Conservation (phyloP, 2,329 filamentous ascomycete species). For the Rugonectria rugulosa region DNA sequence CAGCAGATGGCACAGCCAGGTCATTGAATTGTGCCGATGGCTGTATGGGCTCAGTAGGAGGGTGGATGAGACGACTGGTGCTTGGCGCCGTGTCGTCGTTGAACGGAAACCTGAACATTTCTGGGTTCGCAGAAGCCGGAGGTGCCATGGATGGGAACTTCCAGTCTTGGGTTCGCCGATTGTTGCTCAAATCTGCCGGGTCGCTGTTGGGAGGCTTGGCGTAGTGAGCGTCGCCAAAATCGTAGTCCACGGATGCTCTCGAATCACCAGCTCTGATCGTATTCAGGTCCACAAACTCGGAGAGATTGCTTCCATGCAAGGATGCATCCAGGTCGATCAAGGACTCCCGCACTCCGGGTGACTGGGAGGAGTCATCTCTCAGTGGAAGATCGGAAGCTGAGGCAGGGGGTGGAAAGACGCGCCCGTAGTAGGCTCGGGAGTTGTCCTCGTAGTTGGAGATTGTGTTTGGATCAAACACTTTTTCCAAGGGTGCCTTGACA, state of each 20-base stretch:
- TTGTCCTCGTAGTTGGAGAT: slow-evolving; percentile 71
- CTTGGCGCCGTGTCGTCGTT: slow-evolving; percentile 44
- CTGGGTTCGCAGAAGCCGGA: slow-evolving; percentile 61
- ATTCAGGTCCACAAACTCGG: slow-evolving; percentile 67
- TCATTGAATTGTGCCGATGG: slow-evolving; percentile 52
- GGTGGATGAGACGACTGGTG: slow-evolving; percentile 56
- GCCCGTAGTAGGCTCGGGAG: slow-evolving; percentile 66
- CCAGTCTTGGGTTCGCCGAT: slow-evolving; percentile 63
- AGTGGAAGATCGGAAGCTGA: slow-evolving; percentile 64
- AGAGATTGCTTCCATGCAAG: slow-evolving; percentile 62
- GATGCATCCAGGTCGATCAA: slow-evolving; percentile 71
- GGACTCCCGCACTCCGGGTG: slow-evolving; percentile 64
- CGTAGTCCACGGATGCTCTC: slow-evolving; percentile 58
- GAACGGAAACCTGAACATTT: slow-evolving; percentile 60
- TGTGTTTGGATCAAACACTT: slow-evolving; percentile 72
- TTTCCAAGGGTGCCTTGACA: slow-evolving; percentile 67
- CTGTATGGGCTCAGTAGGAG: slow-evolving; percentile 59
- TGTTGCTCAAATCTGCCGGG: slow-evolving; percentile 61
- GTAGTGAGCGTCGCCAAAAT: slow-evolving; percentile 53
- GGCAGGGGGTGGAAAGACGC: slow-evolving; percentile 47
- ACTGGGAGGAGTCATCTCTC: slow-evolving; percentile 61
- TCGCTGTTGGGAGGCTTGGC: slow-evolving; percentile 64
- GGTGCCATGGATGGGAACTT: slow-evolving; percentile 63
- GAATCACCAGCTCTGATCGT: slow-evolving; percentile 63
- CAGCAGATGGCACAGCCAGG: slow-evolving; percentile 46